These are phyloP conservation scores for Neotropicomus parvogracilis DNA, from an alignment of 1,284 basidiomycete species.

Conservation along the genomic window DNA sequence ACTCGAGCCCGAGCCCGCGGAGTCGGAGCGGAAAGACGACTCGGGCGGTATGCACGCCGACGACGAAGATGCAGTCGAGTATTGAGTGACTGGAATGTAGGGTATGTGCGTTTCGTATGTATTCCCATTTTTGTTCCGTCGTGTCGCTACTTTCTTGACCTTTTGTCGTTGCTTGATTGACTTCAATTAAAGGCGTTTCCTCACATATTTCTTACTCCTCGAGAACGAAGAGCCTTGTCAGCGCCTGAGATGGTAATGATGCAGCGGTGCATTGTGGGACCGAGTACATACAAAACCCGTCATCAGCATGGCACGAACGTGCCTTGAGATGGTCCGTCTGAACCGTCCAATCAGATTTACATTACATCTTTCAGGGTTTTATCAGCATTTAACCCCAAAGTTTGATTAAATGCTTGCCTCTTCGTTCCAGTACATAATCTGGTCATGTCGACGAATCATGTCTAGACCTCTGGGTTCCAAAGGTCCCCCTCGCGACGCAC, in stretches of 20 bases:
- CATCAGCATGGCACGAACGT: neutral
- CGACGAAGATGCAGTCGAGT: constrained; percentile 61
- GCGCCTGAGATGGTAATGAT: neutral
- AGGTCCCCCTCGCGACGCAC: neutral
- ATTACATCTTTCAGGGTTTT: neutral
- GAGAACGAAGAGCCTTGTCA: neutral
- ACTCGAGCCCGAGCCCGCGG: constrained; percentile 35
- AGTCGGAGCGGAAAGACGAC: constrained; percentile 43
- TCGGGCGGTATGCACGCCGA: constrained; percentile 43
- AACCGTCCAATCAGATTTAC: neutral
- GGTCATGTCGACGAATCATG: too few relatives aligned
- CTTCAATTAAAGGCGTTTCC: constrained; percentile 9
- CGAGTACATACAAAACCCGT: neutral
- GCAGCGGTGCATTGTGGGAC: neutral
- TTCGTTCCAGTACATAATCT: too few relatives aligned
- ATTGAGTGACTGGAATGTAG: constrained; percentile 34
- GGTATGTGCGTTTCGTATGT: constrained; percentile 30
- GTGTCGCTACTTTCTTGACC: constrained; percentile 22
- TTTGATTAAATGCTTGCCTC: too few relatives aligned
- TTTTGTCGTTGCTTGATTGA: constrained; percentile 11
- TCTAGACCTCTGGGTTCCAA: neutral
- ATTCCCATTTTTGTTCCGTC: constrained; percentile 17
- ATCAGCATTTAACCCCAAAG: neutral
- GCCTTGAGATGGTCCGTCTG: neutral
- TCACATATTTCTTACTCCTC: neutral